phyloP scores from a whole-genome alignment of 176 grass and related monocot species.

The Hordeum vulgare region DNA sequence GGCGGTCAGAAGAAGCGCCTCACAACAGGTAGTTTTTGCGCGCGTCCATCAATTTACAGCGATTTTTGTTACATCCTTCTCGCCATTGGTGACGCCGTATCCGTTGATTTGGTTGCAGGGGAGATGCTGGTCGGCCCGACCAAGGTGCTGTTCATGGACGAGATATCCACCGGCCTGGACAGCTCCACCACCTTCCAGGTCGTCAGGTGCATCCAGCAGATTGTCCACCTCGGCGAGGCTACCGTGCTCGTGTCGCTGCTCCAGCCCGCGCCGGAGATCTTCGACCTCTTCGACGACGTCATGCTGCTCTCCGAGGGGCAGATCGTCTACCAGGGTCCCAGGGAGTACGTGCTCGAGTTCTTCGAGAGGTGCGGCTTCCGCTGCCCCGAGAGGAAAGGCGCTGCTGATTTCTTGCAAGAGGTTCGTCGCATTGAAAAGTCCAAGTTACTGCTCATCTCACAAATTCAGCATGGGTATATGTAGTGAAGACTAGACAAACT shows the following conservation, averaged over 20 bases:
- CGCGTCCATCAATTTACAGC: background rate
- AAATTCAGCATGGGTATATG: background rate
- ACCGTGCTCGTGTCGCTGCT: constrained; percentile 90
- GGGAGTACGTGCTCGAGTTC: constrained; percentile 76
- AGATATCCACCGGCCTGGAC: constrained; percentile 97
- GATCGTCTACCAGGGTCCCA: constrained; percentile 90
- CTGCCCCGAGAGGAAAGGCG: constrained; percentile 83
- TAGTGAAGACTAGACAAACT: background rate
- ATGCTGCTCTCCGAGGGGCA: constrained; percentile 92
- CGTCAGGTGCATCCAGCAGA: constrained; percentile 84
- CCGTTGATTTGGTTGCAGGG: constrained; percentile 26
- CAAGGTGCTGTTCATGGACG: constrained; percentile 97
- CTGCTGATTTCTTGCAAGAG: constrained; percentile 94
- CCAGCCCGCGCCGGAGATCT: constrained; percentile 86
- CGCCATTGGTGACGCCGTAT: background rate
- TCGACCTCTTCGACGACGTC: constrained; percentile 86
- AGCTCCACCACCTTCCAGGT: constrained; percentile 96
- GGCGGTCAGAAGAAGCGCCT: constrained; percentile 96
- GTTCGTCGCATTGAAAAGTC: constrained; percentile 15
- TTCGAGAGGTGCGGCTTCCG: constrained; percentile 82
- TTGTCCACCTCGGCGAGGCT: constrained; percentile 83
- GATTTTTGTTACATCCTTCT: background rate
- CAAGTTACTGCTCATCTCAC: background rate
- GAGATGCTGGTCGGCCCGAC: constrained; percentile 99
- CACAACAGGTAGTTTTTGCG: constrained; percentile 53